Base-by-base conservation (phyloP, 83 land plant genomes). In the Thuja plicata region DNA sequence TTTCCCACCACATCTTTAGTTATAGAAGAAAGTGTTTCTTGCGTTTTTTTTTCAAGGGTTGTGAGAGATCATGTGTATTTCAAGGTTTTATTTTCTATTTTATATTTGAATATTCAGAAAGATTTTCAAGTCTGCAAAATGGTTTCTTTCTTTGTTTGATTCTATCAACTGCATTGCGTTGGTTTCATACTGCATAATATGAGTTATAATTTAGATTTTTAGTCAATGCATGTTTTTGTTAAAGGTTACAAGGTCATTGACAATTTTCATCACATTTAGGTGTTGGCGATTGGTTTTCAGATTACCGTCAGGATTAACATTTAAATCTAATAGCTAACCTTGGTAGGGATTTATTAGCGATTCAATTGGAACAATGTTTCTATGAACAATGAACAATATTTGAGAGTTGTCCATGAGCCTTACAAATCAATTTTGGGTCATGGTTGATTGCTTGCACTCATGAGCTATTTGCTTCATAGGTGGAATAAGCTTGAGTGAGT, bases 121-220 rank as follows among this genome's bases (percentile, higher is more conserved):
- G 15, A 43, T 32, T 81, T 81, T 81, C 84, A 81, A 81, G 13
- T 81, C 84, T 10, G 45, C 50, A 81, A 81, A 81, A 81, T 81
- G 84, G 55, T 52, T 52, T 52, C 55, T 52, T 1, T n/a, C n/a
- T 52, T 52, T 52, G 55, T 52, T 52, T 17, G 55, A 3, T 52
- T 52, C 55, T 2, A 52, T 3, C 17, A 13, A 52, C 55, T 52
- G 55, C 55, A 52, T 52, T 17, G 17, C 55, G 5, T 66, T 24
- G 27, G 71, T 6, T 66, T 24, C 71, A 66, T n/a, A n/a, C 6
- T 66, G 27, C 71, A 66, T 8, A 66, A 24, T 66, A 3, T 66
- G 30, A 27, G 70, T 62, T 62, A 62, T 2, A 62, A 21, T 62
- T 24, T 62, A 21, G 7, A 30, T n/a, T 66, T 24, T 66, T n/a